Percentiles rank a stretch among this genome's conserved stretches.
These are phyloP conservation scores for Pleurotus giganteus DNA, from an alignment of 768 basidiomycete species.

Conservation along the genomic window DNA sequence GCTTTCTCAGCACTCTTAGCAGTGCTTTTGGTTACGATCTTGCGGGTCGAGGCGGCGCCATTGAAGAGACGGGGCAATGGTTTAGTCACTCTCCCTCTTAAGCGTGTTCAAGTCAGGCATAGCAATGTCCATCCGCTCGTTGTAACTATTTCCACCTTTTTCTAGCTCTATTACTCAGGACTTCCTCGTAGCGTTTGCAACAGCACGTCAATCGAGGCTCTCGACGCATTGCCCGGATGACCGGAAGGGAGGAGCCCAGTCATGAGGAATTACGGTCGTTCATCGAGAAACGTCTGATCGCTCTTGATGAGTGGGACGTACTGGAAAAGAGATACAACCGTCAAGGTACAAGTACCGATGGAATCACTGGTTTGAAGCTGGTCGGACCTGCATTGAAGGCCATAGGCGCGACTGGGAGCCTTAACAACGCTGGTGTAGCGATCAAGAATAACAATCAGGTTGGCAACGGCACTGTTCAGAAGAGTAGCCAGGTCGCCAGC, in stretches of 20 bases:
- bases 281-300: slow-evolving; percentile 38
- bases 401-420: too few relatives aligned
- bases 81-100: slow-evolving; percentile 42
- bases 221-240: slow-evolving; percentile 57
- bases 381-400: not conserved
- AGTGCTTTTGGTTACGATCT: slow-evolving; percentile 44
- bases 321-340: slow-evolving; percentile 18
- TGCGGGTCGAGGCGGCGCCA: slow-evolving; percentile 44
- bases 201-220: slow-evolving; percentile 57
- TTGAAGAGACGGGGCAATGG: slow-evolving; percentile 27
- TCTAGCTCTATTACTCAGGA: not conserved
- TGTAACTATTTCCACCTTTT: slow-evolving; percentile 23
- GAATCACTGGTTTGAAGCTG: not conserved
- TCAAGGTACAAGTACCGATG: not conserved
- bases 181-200: slow-evolving; percentile 25
- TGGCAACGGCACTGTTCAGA: not conserved
- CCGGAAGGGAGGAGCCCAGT: slow-evolving; percentile 40
- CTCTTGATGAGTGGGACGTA: slow-evolving; percentile 24
- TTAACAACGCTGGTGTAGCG: too few relatives aligned
- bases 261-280: slow-evolving; percentile 32
- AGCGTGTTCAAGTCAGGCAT: slow-evolving; percentile 30
- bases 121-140: slow-evolving; percentile 32
- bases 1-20: slow-evolving; percentile 52
- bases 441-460: not conserved
- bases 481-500: not conserved